Percentiles rank a stretch among this genome's conserved stretches.
phyloP scores from a whole-genome alignment of 257 asterid genomes.

The Nicotiana undulata region DNA sequence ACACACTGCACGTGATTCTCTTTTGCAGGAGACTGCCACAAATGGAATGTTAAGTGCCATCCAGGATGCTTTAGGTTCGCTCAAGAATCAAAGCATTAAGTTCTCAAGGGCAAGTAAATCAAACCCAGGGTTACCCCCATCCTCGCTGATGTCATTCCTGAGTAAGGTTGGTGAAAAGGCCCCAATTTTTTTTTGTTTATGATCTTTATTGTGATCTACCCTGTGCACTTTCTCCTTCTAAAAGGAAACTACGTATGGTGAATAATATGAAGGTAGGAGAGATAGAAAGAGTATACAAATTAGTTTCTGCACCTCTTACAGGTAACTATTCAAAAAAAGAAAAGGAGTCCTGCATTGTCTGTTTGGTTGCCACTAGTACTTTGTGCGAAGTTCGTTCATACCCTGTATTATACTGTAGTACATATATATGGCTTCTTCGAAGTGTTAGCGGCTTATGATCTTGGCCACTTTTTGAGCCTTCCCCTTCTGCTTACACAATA shows the following conservation, averaged over 20 bases:
- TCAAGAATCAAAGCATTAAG: conserved; percentile 35
- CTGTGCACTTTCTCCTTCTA: not conserved
- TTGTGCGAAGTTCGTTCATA: not conserved
- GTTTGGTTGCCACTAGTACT: not conserved
- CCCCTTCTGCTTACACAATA: not conserved
- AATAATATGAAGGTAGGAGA: not conserved
- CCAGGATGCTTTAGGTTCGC: conserved; percentile 61
- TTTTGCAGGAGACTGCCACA: conserved; percentile 19
- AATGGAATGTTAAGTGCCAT: conserved; percentile 54
- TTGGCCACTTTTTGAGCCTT: not conserved
- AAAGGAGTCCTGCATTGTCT: not conserved
- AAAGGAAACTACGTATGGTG: not conserved
- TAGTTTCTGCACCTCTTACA: not conserved
- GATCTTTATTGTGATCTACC: conserved; percentile 9
- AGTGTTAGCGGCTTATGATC: not conserved
- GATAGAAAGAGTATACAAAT: not conserved
- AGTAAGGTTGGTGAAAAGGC: conserved; percentile 48
- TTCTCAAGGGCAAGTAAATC: conserved; percentile 60
- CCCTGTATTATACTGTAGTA: not conserved
- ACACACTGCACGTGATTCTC: not conserved
- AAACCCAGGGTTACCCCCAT: conserved; percentile 96
- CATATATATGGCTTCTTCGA: not conserved
- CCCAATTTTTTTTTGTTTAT: not conserved
- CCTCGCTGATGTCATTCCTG: conserved; percentile 86
- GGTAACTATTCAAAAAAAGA: not conserved